phyloP scores from a whole-genome alignment of 164 flowering plant genomes.

The Cinnamomum chago region DNA sequence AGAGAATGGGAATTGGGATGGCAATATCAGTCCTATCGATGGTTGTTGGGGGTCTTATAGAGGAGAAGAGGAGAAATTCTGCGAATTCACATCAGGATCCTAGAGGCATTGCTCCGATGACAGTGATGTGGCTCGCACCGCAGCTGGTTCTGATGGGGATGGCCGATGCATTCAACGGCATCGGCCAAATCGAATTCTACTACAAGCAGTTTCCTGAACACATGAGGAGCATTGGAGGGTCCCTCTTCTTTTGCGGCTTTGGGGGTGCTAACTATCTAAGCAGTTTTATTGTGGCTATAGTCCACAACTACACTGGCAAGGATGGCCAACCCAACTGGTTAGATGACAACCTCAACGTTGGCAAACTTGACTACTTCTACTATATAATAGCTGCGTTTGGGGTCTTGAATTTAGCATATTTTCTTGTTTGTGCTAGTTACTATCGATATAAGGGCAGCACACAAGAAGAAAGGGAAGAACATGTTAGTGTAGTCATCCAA shows the following conservation, averaged over 20 bases:
- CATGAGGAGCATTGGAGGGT: conserved; percentile 60
- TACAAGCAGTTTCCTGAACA: conserved; percentile 76
- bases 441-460: conserved; percentile 38
- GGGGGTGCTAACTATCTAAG: conserved; percentile 60
- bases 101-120: conserved; percentile 7
- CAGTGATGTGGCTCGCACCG: conserved; percentile 61
- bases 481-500: background rate
- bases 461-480: background rate
- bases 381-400: conserved; percentile 34
- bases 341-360: conserved; percentile 40
- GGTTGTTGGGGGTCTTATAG: conserved; percentile 34
- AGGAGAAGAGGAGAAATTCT: conserved; percentile 20
- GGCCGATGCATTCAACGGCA: conserved; percentile 60
- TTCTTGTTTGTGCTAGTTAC: conserved; percentile 31
- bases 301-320: conserved; percentile 35
- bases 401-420: conserved; percentile 32
- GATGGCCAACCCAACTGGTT: conserved; percentile 36
- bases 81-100: conserved; percentile 4
- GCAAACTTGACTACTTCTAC: conserved; percentile 43
- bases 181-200: conserved; percentile 74
- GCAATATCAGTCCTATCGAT: conserved; percentile 26
- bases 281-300: conserved; percentile 39
- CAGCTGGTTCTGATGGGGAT: conserved; percentile 65
- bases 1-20: conserved; percentile 64
- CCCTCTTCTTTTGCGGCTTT: conserved; percentile 43